Conservation (phyloP, 306 rosid species). For the Cyamopsis tetragonoloba region DNA sequence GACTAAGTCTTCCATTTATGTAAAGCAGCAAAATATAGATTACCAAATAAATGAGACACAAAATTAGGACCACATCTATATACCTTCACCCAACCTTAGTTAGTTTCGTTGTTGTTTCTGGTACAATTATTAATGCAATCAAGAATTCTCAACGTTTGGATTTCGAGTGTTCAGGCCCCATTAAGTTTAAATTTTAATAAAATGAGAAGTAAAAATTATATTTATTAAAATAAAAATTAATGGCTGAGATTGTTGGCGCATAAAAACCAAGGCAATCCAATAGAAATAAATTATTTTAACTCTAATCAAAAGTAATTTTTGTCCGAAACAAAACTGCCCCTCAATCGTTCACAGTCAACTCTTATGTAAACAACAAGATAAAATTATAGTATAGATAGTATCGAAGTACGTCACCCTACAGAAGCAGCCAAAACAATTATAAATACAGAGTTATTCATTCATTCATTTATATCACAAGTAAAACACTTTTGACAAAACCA, state of each 20-base stretch:
- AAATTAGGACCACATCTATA: neutral
- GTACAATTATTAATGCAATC: neutral
- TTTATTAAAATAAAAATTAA: too few relatives aligned
- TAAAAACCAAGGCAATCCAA: too few relatives aligned
- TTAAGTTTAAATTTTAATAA: too few relatives aligned
- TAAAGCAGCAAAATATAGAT: neutral
- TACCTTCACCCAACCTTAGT: neutral
- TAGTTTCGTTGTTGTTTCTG: neutral
- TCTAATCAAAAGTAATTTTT: too few relatives aligned
- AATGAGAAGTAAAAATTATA: too few relatives aligned
- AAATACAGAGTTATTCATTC: neutral
- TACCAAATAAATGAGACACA: neutral
- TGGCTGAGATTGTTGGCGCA: too few relatives aligned
- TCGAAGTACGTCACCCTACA: neutral
- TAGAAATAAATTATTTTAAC: too few relatives aligned
- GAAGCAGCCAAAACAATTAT: neutral
- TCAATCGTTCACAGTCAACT: neutral
- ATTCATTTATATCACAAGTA: neutral
- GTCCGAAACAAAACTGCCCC: too few relatives aligned
- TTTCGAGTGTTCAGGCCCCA: too few relatives aligned
- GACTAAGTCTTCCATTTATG: constrained; percentile 4
- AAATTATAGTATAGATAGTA: neutral
- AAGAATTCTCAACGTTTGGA: neutral
- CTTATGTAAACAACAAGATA: neutral
- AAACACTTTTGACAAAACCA: neutral